Percentiles rank a stretch among this genome's conserved stretches.
phyloP scores from a whole-genome alignment of 768 basidiomycete species.

The Ramaria sp. region DNA sequence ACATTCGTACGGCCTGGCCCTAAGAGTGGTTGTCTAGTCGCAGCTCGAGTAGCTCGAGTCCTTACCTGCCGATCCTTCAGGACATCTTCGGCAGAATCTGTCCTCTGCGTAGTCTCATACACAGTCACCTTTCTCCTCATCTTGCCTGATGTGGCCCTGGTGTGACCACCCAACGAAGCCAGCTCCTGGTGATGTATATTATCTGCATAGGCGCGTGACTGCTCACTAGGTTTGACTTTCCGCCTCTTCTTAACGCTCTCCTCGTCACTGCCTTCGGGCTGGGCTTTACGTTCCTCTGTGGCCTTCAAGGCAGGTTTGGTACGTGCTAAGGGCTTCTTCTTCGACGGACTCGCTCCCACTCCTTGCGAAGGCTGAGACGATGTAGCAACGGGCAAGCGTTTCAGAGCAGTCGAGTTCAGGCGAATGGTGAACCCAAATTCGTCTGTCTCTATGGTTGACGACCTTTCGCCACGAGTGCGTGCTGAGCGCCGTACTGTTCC shows the following conservation, averaged over 20 bases:
- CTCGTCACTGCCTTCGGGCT: background rate
- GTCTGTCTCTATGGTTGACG: background rate
- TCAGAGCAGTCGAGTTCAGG: background rate
- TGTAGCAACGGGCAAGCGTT: background rate
- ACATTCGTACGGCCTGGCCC: background rate
- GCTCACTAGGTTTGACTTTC: background rate
- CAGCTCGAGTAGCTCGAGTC: background rate
- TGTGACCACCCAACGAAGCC: background rate
- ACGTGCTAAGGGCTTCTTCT: constrained; percentile 5
- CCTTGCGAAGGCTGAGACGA: background rate
- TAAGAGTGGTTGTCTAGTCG: background rate
- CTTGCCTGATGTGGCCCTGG: background rate
- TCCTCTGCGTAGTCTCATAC: background rate
- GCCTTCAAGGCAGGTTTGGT: background rate
- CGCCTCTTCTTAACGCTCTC: constrained; percentile 5
- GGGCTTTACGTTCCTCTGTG: background rate
- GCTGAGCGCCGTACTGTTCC: constrained; percentile 1
- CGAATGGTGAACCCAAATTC: constrained; percentile 7
- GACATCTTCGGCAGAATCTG: background rate
- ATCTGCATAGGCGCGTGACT: background rate
- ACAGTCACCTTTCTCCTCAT: background rate
- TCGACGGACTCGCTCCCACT: background rate
- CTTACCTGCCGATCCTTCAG: background rate
- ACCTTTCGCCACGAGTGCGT: background rate
- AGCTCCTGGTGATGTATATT: background rate